Conservation (phyloP, 257 asterid genomes). For the Apocynum venetum region DNA sequence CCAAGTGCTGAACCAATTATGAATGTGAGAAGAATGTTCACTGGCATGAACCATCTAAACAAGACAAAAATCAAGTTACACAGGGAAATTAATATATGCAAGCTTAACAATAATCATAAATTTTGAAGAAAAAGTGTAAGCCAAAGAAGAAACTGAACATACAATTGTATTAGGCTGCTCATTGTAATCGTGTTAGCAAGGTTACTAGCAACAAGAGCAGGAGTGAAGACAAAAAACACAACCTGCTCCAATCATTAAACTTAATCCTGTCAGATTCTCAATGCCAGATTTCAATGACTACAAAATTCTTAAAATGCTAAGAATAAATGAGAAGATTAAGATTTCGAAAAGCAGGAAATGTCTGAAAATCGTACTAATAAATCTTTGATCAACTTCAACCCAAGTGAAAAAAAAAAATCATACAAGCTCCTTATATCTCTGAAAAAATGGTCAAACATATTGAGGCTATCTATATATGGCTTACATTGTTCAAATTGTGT, state of each 20-base stretch:
- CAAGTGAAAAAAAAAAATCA: neutral
- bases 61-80: neutral
- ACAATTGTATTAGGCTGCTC: conserved; percentile 25
- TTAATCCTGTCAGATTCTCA: neutral
- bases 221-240: conserved; percentile 33
- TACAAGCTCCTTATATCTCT: neutral
- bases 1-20: conserved; percentile 36
- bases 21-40: conserved; percentile 32
- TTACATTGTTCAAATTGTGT: conserved; percentile 31
- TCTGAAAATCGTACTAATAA: neutral
- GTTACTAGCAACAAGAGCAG: conserved; percentile 30
- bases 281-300: neutral
- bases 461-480: neutral
- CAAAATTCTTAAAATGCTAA: neutral
- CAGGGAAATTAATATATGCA: too few species aligned
- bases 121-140: neutral
- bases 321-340: neutral
- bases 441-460: neutral
- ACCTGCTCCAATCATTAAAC: conserved; percentile 19
- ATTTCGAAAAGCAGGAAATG: neutral
- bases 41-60: conserved; percentile 39
- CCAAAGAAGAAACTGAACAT: conserved; percentile 4
- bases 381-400: neutral
- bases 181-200: conserved; percentile 30
- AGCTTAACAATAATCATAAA: neutral